Base-by-base conservation (phyloP, 164 flowering plant genomes). In the Chimonanthus praecox region DNA sequence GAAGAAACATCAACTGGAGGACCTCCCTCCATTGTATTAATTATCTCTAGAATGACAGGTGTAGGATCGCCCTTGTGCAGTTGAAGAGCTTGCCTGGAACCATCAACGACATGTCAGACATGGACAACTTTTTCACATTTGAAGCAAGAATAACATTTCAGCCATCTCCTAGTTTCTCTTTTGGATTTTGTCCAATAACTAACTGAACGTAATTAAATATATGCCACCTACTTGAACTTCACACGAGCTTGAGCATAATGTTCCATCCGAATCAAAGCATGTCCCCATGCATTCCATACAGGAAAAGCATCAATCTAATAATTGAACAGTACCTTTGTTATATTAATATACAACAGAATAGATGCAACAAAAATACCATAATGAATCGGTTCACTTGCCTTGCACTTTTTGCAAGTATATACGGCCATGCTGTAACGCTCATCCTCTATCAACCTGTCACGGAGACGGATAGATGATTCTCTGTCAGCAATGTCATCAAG, bases 251-350 rank as follows among this genome's bases (percentile, higher is more conserved):
- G 99, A 67, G 88, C 85, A 86, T 93, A 93, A 76, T 83, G 98
- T 73, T 93, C 99, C 95, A 90, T 93, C 79, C 94, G 89, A 74
- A 93, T 83, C 77, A 95, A 87, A 78, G 99, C 99, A 88, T 87
- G 94, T 10, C 99, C 99, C 99, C 99, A 95, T 65, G 98, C 90
- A 85, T 84, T 92, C 99, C 99, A 95, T 7, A 95, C 99, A 44
- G 97, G 95, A 81, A 93, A 90, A 74, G 87, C 90, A 84, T 95
- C 97, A 80, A 95, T 92, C 99, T 95, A 88, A 61, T 66, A 75
- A 67, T 49, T 65, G 67, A 71, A 74, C n/a, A 76, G 49, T 11
- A 46, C 18, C 72, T 71, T 44, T 58, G 7, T n/a, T 50, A 18
- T 15, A 73, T 11, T 46, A 64, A 67, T 49, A 44, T 11, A 68